Conservation (phyloP, 306 rosid species). For the Citrullus mucosospermus region DNA sequence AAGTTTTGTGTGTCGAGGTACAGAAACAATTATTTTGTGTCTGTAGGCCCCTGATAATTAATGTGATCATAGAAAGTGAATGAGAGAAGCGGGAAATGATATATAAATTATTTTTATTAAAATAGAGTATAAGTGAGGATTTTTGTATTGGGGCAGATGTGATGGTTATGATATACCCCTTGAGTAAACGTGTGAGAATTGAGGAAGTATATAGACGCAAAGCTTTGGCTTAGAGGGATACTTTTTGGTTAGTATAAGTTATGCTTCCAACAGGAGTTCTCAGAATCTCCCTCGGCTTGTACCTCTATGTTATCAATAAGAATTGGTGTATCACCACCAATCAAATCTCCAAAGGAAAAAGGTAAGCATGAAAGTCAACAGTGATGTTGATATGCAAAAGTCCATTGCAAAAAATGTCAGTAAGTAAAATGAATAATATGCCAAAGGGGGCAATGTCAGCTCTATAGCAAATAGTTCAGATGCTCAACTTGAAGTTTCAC, state of each 20-base stretch:
- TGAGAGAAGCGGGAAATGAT: background rate
- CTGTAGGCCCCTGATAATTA: background rate
- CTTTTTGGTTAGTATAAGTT: background rate
- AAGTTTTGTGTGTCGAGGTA: background rate
- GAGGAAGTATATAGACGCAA: background rate
- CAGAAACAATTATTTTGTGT: background rate
- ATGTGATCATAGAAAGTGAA: background rate
- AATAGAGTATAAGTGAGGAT: background rate
- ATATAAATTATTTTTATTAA: too few species aligned
- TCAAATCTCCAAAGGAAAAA: background rate
- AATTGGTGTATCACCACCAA: background rate
- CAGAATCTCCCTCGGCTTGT: background rate
- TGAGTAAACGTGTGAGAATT: background rate
- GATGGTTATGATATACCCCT: background rate
- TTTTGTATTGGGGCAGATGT: background rate
- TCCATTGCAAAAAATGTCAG: background rate
- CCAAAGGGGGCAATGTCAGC: background rate
- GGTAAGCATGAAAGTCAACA: background rate
- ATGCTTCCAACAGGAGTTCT: background rate
- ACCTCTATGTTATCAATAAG: background rate
- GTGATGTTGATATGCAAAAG: background rate
- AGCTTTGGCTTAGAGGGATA: background rate
- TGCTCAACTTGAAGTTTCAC: constrained; percentile 15
- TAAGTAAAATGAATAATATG: background rate
- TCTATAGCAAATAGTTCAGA: constrained; percentile 6